Evolutionary conservation across 108 stramenopile species (phyloP), one percentile per base, ranked within the genome.

Genomic region (Pseudonitzschia pungens): DNA sequence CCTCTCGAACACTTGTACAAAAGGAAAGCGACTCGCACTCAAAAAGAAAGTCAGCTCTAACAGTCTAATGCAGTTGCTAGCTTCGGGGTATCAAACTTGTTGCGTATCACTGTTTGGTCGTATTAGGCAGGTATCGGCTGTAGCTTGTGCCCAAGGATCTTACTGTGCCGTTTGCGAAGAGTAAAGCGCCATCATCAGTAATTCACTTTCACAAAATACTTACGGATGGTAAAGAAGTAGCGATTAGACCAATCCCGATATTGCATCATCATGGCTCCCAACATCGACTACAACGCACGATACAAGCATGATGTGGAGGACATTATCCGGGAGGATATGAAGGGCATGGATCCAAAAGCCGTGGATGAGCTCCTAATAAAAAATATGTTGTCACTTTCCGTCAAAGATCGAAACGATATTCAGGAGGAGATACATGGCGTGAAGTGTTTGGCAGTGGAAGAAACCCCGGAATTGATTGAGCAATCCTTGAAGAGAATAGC

Each of bases 371-470:
- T 63, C 20, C 32, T 63, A 1, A 21, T 33, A 10, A 16, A 63
- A 33, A 33, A 63, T 21, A 18, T 63, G 36, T 14, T 40, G n/a
- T 32, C 27, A 11, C 62, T 63, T 8, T 63, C 62, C 15, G 32
- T 63, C 62, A 33, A 36, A n/a, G 62, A 63, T 41, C 14, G 62
- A 41, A 63, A 41, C 62, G 40, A 63, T 14, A 63, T 63, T 63
- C 62, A 40, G 40, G 62, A 63, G 21, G 62, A 63, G 21, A 63
- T 63, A n/a, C 62, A 63, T 20, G 62, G 62, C 24, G 62, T 63
- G 7, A 41, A 33, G 36, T 40, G 40, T 21, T 21, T 63, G 32
- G 32, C 40, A 10, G 20, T 41, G 28, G 62, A 63, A 20, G 62
- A 63, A 63, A 63, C 27, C 62, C 31, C 27, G 7, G 62, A 63